These are phyloP conservation scores for Calonectria pseudoreteaudii DNA, from an alignment of 2,329 filamentous ascomycete genomes.

Conservation along the genomic window DNA sequence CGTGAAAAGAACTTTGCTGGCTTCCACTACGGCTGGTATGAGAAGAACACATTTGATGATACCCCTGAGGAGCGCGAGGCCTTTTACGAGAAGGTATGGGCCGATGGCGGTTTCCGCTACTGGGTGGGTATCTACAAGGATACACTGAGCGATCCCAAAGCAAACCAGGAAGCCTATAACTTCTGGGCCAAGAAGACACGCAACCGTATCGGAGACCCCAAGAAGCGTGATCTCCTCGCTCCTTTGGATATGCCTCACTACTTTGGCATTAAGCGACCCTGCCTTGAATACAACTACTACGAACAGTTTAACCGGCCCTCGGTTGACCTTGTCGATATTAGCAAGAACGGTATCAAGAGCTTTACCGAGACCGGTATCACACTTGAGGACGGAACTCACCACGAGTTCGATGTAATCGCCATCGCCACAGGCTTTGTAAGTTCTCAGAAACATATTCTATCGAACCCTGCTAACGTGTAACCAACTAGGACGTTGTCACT, in stretches of 20 bases:
- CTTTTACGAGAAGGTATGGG: conserved; percentile 62
- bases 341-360: conserved; percentile 52
- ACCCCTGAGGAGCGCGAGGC: conserved; percentile 60
- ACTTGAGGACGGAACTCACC: conserved; percentile 53
- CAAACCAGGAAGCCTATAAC: conserved; percentile 64
- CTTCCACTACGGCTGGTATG: conserved; percentile 67
- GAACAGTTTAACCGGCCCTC: conserved; percentile 59
- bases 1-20: conserved; percentile 68
- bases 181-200: conserved; percentile 67
- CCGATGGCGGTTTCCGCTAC: conserved; percentile 65
- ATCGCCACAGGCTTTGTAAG: conserved; percentile 60
- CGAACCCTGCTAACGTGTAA: conserved; percentile 15
- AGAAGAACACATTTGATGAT: conserved; percentile 68
- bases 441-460: background rate
- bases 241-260: conserved; percentile 64
- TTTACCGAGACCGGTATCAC: conserved; percentile 56
- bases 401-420: conserved; percentile 58
- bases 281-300: conserved; percentile 57
- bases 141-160: conserved; percentile 55
- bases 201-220: conserved; percentile 61
- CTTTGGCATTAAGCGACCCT: conserved; percentile 65
- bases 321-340: conserved; percentile 58
- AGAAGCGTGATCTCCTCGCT: conserved; percentile 62
- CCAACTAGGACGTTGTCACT: conserved; percentile 47
- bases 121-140: conserved; percentile 69